A percentile compares a stretch with the other conserved stretches of the same genome.
Conservation (phyloP, 805 yeast genomes). For the Metschnikowia cerradonensis region DNA sequence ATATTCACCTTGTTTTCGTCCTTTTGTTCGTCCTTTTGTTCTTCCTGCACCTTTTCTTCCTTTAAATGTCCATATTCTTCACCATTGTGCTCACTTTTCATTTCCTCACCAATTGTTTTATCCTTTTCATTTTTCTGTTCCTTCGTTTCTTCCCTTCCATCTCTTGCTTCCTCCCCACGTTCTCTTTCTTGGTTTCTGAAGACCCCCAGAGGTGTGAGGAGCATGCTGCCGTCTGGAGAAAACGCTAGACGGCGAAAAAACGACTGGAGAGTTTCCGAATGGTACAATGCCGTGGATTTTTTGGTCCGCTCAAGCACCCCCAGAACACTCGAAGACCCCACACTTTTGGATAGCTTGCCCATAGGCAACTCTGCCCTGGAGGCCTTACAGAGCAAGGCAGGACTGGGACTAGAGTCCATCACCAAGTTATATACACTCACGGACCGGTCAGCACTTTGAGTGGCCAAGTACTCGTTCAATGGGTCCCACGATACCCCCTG, state of each 20-base stretch:
- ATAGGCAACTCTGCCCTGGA: slow-evolving; percentile 54
- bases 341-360: background rate
- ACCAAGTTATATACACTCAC: slow-evolving; percentile 46
- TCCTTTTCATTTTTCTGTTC: slow-evolving; percentile 3
- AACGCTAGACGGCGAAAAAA: slow-evolving; percentile 84
- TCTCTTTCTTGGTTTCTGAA: slow-evolving; percentile 28
- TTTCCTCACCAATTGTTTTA: too few relatives aligned
- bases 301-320: background rate
- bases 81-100: too few relatives aligned
- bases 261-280: slow-evolving; percentile 83
- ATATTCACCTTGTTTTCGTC: too few relatives aligned
- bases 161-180: slow-evolving; percentile 6
- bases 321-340: background rate
- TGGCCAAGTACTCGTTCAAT: slow-evolving; percentile 63
- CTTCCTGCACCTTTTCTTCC: too few relatives aligned
- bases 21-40: too few relatives aligned
- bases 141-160: slow-evolving; percentile 3
- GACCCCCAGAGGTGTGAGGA: slow-evolving; percentile 72
- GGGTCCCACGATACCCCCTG: slow-evolving; percentile 99
- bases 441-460: slow-evolving; percentile 87
- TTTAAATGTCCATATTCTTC: slow-evolving; percentile 1
- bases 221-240: slow-evolving; percentile 83
- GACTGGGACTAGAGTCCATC: slow-evolving; percentile 11
- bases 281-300: slow-evolving; percentile 43
- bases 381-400: slow-evolving; percentile 45